phyloP scores from a whole-genome alignment of 345 rosid genomes.

The Aquilaria yunnanensis region DNA sequence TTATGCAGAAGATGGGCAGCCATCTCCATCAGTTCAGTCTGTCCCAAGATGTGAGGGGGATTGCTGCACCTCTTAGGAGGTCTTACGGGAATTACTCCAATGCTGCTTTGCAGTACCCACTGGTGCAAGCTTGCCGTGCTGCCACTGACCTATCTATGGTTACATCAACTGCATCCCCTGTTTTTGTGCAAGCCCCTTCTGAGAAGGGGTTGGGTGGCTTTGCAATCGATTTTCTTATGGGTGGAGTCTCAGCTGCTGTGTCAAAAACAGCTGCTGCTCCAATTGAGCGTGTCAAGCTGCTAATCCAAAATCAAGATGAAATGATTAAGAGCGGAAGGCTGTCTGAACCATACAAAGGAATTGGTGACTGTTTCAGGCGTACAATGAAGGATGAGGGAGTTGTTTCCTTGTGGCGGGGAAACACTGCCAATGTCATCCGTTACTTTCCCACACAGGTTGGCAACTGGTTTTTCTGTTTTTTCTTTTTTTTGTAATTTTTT shows the following conservation, averaged over 20 bases:
- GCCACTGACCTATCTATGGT: conserved; percentile 26
- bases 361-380: conserved; percentile 62
- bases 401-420: conserved; percentile 78
- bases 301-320: conserved; percentile 90
- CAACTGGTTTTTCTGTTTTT: not conserved
- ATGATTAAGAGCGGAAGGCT: conserved; percentile 75
- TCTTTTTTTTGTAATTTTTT: too few relatives aligned
- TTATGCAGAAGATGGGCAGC: conserved; percentile 66
- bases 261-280: conserved; percentile 90
- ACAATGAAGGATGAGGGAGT: conserved; percentile 64
- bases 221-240: conserved; percentile 80
- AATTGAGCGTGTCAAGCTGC: conserved; percentile 79
- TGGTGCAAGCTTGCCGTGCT: conserved; percentile 22
- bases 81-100: conserved; percentile 63
- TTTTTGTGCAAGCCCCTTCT: conserved; percentile 55
- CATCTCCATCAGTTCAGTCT: conserved; percentile 44
- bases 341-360: conserved; percentile 80
- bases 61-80: conserved; percentile 40
- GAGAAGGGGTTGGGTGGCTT: conserved; percentile 68
- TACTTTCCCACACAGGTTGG: conserved; percentile 87
- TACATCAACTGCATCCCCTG: conserved; percentile 37
- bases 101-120: conserved; percentile 49
- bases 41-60: conserved; percentile 34
- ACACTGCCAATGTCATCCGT: conserved; percentile 86
- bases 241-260: conserved; percentile 85